phyloP scores from a whole-genome alignment of 164 flowering plant genomes.

The Vitis labrusca region DNA sequence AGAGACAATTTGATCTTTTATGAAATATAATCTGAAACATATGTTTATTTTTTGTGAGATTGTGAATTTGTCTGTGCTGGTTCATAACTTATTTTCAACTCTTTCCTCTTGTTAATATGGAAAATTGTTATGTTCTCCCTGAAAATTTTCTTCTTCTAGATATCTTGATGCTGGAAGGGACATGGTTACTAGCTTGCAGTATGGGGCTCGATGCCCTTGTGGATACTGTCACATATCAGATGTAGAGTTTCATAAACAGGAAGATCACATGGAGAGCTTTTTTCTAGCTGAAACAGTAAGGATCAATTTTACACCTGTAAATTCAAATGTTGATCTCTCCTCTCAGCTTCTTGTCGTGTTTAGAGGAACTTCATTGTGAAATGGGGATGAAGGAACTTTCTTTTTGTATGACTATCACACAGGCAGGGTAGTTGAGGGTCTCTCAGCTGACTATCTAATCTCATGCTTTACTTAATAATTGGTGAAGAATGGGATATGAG shows the following conservation, averaged over 20 bases:
- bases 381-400: not conserved
- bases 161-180: slow-evolving; percentile 96
- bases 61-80: not conserved
- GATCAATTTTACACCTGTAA: not conserved
- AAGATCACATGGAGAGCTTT: slow-evolving; percentile 99
- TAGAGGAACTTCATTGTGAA: not conserved
- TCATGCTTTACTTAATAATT: too few species aligned
- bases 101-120: not conserved
- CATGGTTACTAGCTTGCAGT: slow-evolving; percentile 91
- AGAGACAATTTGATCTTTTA: not conserved
- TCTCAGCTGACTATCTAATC: too few species aligned
- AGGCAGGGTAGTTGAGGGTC: not conserved
- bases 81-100: not conserved
- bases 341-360: not conserved
- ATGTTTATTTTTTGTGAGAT: not conserved
- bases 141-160: slow-evolving; percentile 32
- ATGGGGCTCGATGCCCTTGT: slow-evolving; percentile 96
- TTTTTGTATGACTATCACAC: not conserved
- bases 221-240: slow-evolving; percentile 98
- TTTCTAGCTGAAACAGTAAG: slow-evolving; percentile 98
- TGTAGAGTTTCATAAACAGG: slow-evolving; percentile 88
- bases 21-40: not conserved
- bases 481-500: too few species aligned
- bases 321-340: not conserved
- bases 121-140: not conserved